Evolutionary conservation across 768 basidiomycete species (phyloP).

Genomic region (Mrakia frigida): DNA sequence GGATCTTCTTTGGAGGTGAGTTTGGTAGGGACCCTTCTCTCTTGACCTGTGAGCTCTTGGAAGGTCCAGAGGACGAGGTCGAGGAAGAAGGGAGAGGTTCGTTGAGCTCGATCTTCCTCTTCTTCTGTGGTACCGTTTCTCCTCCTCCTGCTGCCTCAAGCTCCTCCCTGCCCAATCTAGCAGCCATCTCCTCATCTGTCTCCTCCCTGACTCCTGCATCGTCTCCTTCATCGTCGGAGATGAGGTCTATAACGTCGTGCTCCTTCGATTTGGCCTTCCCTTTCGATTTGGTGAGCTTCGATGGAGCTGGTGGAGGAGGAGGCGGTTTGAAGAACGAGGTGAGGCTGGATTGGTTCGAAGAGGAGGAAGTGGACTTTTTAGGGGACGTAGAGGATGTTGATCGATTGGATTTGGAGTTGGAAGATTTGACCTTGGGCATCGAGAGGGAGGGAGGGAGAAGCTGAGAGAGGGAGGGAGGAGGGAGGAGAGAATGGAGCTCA

Average conservation of each 20-base stretch:
- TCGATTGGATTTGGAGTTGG: background rate
- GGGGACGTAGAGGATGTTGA: background rate
- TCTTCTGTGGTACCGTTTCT: background rate
- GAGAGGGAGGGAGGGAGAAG: background rate
- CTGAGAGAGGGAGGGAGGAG: background rate
- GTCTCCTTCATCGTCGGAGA: conserved; percentile 13
- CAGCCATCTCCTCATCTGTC: conserved; percentile 27
- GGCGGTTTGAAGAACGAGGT: conserved; percentile 25
- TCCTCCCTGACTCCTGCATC: background rate
- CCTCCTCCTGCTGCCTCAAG: background rate
- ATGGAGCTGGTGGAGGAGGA: background rate
- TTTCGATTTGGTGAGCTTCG: background rate
- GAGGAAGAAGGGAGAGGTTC: background rate
- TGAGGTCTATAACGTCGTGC: conserved; percentile 13
- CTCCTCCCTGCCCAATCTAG: conserved; percentile 8
- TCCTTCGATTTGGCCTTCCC: background rate
- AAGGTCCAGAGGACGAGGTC: background rate
- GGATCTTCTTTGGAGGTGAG: background rate
- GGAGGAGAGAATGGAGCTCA: background rate
- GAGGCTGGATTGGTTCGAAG: conserved; percentile 14
- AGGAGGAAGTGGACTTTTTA: background rate
- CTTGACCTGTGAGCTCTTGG: background rate
- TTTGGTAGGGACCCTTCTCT: background rate
- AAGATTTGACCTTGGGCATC: background rate
- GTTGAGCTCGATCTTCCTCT: background rate